Conservation (phyloP, 176 grass and related monocot genomes). For the Eremochloa ophiuroides region DNA sequence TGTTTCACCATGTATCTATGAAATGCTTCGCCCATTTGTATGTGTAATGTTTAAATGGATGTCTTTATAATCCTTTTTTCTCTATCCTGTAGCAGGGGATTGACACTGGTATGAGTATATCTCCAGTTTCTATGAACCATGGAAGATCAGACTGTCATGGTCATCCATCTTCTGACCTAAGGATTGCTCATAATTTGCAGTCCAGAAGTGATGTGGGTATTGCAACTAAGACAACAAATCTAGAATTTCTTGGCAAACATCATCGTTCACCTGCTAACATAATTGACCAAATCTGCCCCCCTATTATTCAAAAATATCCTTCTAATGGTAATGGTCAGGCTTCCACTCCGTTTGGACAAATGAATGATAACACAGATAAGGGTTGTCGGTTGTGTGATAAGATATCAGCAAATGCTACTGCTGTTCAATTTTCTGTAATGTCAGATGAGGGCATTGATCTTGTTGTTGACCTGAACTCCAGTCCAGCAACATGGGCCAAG, state of each 20-base stretch:
- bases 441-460: slow-evolving; percentile 79
- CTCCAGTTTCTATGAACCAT: slow-evolving; percentile 38
- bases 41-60: slow-evolving; percentile 10
- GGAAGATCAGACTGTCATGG: slow-evolving; percentile 32
- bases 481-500: slow-evolving; percentile 46
- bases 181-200: slow-evolving; percentile 27
- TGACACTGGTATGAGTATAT: slow-evolving; percentile 18
- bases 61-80: slow-evolving; percentile 21
- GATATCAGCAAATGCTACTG: slow-evolving; percentile 35
- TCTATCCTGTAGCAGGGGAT: slow-evolving; percentile 40
- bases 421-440: slow-evolving; percentile 69
- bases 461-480: slow-evolving; percentile 73
- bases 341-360: neutral
- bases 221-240: slow-evolving; percentile 26
- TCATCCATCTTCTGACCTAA: slow-evolving; percentile 27
- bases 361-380: slow-evolving; percentile 27
- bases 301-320: slow-evolving; percentile 14
- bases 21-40: neutral
- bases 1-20: neutral
- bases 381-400: slow-evolving; percentile 29
- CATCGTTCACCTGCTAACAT: slow-evolving; percentile 17
- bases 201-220: slow-evolving; percentile 23
- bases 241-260: slow-evolving; percentile 28
- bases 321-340: neutral
- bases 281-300: slow-evolving; percentile 7